Percentiles rank a stretch among this genome's conserved stretches.
Conservation (phyloP, 495 filamentous ascomycete genomes). For the Tuber microsphaerosporum region DNA sequence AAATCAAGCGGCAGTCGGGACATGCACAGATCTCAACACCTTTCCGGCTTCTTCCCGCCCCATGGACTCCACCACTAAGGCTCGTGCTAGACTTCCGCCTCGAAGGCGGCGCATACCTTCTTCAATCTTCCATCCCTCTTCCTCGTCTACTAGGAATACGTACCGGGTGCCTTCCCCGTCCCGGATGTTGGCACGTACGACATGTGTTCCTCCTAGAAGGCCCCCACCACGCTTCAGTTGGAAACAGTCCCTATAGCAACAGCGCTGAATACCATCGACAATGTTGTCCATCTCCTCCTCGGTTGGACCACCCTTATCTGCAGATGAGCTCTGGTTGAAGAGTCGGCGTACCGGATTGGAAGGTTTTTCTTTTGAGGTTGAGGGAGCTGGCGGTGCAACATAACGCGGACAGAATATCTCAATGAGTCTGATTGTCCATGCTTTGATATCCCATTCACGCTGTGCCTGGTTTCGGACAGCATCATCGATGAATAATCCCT, state of each 20-base stretch:
- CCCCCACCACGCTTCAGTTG: conserved; percentile 32
- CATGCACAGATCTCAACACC: conserved; percentile 26
- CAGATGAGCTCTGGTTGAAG: conserved; percentile 17
- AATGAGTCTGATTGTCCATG: conserved; percentile 86
- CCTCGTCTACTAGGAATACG: conserved; percentile 71
- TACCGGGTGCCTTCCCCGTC: conserved; percentile 79
- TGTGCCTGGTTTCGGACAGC: conserved; percentile 69
- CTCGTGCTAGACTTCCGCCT: conserved; percentile 50
- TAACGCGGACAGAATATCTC: conserved; percentile 76
- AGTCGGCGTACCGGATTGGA: conserved; percentile 29
- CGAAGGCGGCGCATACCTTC: conserved; percentile 68
- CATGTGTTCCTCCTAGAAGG: conserved; percentile 50
- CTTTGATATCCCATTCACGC: conserved; percentile 96
- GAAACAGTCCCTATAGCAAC: conserved; percentile 32
- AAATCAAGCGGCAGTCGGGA: conserved; percentile 23
- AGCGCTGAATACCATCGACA: conserved; percentile 29
- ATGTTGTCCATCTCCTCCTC: conserved; percentile 37
- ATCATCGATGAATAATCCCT: conserved; percentile 94
- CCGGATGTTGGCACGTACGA: conserved; percentile 72
- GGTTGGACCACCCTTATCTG: conserved; percentile 17
- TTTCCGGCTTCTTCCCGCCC: conserved; percentile 39
- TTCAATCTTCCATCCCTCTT: conserved; percentile 89
- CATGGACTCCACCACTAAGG: conserved; percentile 44
- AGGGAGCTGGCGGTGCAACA: conserved; percentile 27
- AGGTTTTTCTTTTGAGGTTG: conserved; percentile 10